Conservation (phyloP, 805 yeast genomes). For the Isabelozyma heimii region DNA sequence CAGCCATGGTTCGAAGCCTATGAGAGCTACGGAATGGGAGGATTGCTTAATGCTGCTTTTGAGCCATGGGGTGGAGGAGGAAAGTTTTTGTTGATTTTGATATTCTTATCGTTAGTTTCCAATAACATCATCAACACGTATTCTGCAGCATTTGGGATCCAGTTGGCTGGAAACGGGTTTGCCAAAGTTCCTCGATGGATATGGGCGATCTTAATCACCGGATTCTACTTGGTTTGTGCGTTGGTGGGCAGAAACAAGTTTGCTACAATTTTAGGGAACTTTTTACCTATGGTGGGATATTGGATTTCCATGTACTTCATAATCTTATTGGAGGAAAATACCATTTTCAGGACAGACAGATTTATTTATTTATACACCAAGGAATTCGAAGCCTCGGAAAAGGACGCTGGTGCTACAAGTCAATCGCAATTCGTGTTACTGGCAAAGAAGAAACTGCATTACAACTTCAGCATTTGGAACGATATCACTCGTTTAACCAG, state of each 20-base stretch:
- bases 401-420: conserved; percentile 4
- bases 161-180: conserved; percentile 52
- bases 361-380: conserved; percentile 28
- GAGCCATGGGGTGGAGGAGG: conserved; percentile 76
- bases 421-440: conserved; percentile 27
- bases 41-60: conserved; percentile 63
- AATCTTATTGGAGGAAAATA: conserved; percentile 69
- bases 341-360: conserved; percentile 57
- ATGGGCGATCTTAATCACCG: conserved; percentile 64
- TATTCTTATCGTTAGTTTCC: conserved; percentile 73
- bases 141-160: conserved; percentile 78
- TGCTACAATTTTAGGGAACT: conserved; percentile 70
- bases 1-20: conserved; percentile 60
- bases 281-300: conserved; percentile 88
- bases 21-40: conserved; percentile 66
- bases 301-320: conserved; percentile 83
- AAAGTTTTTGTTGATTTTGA: conserved; percentile 65
- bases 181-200: conserved; percentile 75
- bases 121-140: conserved; percentile 80
- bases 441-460: conserved; percentile 41
- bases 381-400: conserved; percentile 19
- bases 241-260: conserved; percentile 74
- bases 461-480: conserved; percentile 78
- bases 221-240: conserved; percentile 65
- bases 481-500: conserved; percentile 55